Conservation (phyloP, 1,284 basidiomycete species). For the Pyrrhoderma lamaoense region DNA sequence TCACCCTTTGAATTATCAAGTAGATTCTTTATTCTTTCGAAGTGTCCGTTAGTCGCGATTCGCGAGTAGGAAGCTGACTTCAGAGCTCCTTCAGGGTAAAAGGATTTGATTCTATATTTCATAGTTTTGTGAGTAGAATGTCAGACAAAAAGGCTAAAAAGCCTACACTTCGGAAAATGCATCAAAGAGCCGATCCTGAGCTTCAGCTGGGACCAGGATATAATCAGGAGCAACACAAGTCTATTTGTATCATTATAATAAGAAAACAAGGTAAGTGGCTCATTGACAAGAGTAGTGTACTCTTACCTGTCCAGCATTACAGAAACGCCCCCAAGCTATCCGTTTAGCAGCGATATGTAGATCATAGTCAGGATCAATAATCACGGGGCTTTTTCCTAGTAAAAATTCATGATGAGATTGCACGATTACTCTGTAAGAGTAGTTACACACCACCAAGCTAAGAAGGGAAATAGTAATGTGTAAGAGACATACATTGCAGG, state of each 20-base stretch:
- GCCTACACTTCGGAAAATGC: slow-evolving; percentile 56
- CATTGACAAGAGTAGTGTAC: too few relatives aligned
- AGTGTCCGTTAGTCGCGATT: slow-evolving; percentile 48
- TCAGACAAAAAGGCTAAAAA: slow-evolving; percentile 8
- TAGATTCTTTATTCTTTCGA: slow-evolving; percentile 54
- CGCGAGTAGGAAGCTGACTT: slow-evolving; percentile 38
- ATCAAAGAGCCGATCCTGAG: slow-evolving; percentile 56
- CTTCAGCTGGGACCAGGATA: slow-evolving; percentile 58
- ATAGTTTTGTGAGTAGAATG: slow-evolving; percentile 6
- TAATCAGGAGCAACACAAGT: slow-evolving; percentile 74
- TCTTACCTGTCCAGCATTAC: slow-evolving; percentile 66
- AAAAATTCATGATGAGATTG: slow-evolving; percentile 26
- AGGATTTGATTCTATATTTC: slow-evolving; percentile 38
- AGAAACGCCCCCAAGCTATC: slow-evolving; percentile 74
- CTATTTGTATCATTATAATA: too few relatives aligned
- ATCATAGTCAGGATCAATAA: slow-evolving; percentile 66
- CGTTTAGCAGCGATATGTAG: slow-evolving; percentile 52
- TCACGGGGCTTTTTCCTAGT: slow-evolving; percentile 78
- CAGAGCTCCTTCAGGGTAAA: slow-evolving; percentile 45
- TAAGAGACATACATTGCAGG: background rate
- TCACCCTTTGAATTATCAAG: slow-evolving; percentile 66
- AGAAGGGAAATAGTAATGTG: background rate
- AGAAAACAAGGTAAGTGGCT: too few relatives aligned
- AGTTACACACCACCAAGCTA: slow-evolving; percentile 28
- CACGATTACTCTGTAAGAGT: background rate